A percentile compares a stretch with the other conserved stretches of the same genome.
These are phyloP conservation scores for Ampelomyces quisqualis DNA, from an alignment of 2,329 filamentous ascomycete genomes.

Conservation along the genomic window DNA sequence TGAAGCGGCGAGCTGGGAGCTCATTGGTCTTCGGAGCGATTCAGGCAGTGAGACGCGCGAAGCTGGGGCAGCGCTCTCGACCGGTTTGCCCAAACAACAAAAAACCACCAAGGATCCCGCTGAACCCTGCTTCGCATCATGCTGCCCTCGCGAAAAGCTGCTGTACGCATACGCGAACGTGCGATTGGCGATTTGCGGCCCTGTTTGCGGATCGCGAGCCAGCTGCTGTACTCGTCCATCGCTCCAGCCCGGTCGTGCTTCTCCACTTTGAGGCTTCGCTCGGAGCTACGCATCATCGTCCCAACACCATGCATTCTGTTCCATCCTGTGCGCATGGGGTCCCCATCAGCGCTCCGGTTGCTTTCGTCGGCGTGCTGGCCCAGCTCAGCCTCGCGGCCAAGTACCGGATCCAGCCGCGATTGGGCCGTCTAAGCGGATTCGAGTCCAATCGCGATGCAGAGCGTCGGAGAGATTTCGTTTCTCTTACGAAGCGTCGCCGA, in stretches of 20 bases:
- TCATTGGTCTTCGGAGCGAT: conserved; percentile 39
- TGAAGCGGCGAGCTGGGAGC: conserved; percentile 38
- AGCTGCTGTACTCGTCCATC: conserved; percentile 20
- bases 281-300: conserved; percentile 9
- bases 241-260: conserved; percentile 25
- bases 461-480: conserved; percentile 26
- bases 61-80: conserved; percentile 24
- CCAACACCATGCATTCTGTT: conserved; percentile 8
- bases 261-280: conserved; percentile 10
- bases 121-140: conserved; percentile 38
- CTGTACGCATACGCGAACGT: conserved; percentile 24
- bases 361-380: conserved; percentile 12
- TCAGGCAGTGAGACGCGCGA: conserved; percentile 26
- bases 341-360: conserved; percentile 17
- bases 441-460: conserved; percentile 30
- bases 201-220: conserved; percentile 18
- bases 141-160: conserved; percentile 20
- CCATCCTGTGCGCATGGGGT: conserved; percentile 12
- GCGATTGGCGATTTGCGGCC: conserved; percentile 22
- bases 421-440: conserved; percentile 25
- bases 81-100: conserved; percentile 31
- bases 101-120: conserved; percentile 34
- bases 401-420: conserved; percentile 34
- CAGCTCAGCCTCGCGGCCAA: conserved; percentile 32
- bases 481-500: conserved; percentile 32